Conservation (phyloP, 331 rosid species). For the Rhamnella rubrinervis region DNA sequence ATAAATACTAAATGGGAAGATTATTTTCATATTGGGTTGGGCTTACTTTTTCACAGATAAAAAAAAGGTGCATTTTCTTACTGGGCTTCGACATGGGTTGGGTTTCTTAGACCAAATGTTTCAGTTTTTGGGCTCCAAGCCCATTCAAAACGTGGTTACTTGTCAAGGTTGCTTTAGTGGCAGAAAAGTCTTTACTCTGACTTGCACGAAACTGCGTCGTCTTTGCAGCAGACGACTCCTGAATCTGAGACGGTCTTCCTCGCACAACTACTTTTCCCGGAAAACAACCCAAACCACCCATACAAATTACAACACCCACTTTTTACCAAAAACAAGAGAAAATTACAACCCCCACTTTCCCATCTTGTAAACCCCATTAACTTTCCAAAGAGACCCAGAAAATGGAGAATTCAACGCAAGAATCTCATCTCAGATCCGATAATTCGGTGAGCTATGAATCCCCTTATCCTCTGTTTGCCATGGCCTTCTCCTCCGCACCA, state of each 20-base stretch:
- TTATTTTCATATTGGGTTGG: no score
- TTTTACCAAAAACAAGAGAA: no score
- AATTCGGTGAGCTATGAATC: conserved; percentile 68
- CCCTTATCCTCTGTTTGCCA: conserved; percentile 71
- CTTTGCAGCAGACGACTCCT: neutral
- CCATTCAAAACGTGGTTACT: neutral
- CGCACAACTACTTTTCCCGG: neutral
- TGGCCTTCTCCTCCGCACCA: conserved; percentile 58
- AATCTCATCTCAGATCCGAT: conserved; percentile 59
- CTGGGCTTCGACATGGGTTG: neutral
- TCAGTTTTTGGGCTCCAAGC: neutral
- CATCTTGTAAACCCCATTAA: neutral
- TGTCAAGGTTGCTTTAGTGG: neutral
- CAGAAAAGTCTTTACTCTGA: neutral
- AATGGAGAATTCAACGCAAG: conserved; percentile 74
- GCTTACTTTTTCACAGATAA: neutral
- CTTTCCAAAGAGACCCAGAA: conserved; percentile 14
- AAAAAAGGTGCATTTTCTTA: no score
- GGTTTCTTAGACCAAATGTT: no score
- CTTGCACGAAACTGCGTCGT: conserved; percentile 8
- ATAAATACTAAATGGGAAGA: no score
- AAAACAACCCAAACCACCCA: no score
- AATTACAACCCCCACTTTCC: no score
- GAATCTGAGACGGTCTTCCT: neutral
- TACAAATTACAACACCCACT: no score